Base-by-base conservation (phyloP, 805 yeast genomes). In the Saccharomyces paradoxus region DNA sequence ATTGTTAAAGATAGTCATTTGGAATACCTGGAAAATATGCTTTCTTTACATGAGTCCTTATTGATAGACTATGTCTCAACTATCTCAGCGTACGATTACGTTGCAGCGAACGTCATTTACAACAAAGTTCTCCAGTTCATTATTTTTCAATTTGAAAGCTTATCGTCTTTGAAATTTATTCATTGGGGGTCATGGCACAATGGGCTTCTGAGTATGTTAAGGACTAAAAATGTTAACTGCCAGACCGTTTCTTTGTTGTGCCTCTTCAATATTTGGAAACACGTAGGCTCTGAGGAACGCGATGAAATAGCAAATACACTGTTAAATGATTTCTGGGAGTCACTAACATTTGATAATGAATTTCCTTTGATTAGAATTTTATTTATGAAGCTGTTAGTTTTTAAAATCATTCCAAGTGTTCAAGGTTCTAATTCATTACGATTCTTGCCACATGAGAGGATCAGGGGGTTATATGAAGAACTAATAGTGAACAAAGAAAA, bases 261-360 rank as follows among this genome's bases (percentile, higher is more conserved):
- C 26, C 51, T 68, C 10, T 68, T 69, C 51, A 69, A 69, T 53
- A 55, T 59, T 8, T 69, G 72, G 72, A 50, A 53, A 4, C 47
- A 46, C 29, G 52, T 69, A 2, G 64, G 71, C 2, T 7, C n/a
- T 2, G 46, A 49, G 3, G 37, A 53, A 9, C 59, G 55, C 46
- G 30, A 17, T 5, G n/a, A 48, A 6, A 10, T 65, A 14, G 48
- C 56, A 1, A 31, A 55, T 9, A n/a, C 48, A 8, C 31, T 65
- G 29, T 24, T 62, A 3, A 48, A 50, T 28, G 58, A 58, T 1
- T 31, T 56, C 30, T 67, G 67, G 66, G 46, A 52, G 10, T 21
- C 46, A 14, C 50, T 68, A 31, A 57, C 61, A 1, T 30, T 57
- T 10, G 62, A 64, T 9, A 56, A 58, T 17, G 56, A 59, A 12